phyloP scores from a whole-genome alignment of 345 rosid genomes.

The Salix viminalis region DNA sequence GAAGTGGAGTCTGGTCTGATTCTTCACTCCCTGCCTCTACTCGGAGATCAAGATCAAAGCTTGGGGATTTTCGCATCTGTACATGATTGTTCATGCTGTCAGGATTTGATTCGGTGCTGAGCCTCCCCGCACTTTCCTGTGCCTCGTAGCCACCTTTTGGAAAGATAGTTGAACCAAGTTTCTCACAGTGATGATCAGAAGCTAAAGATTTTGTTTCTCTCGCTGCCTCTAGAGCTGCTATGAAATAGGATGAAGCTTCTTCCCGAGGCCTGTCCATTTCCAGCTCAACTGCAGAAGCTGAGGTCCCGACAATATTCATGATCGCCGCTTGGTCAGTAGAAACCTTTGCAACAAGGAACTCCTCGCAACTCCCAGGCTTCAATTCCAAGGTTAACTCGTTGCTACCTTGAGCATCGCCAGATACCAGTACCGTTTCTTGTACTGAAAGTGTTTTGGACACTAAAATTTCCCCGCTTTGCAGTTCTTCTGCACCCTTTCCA shows the following conservation, averaged over 20 bases:
- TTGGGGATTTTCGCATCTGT: conserved; percentile 48
- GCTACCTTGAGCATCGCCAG: conserved; percentile 5
- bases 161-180: conserved; percentile 7
- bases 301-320: neutral
- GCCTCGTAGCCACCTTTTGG: conserved; percentile 13
- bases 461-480: neutral
- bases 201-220: conserved; percentile 4
- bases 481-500: neutral
- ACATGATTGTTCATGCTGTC: conserved; percentile 17
- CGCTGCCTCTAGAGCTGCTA: neutral
- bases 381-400: conserved; percentile 9
- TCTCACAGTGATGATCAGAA: conserved; percentile 13
- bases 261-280: neutral
- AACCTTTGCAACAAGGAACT: conserved; percentile 12
- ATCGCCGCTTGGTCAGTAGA: conserved; percentile 10
- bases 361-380: conserved; percentile 13
- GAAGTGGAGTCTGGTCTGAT: conserved; percentile 43
- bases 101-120: conserved; percentile 36
- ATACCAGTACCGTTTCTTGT: conserved; percentile 1
- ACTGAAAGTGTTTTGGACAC: neutral
- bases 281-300: neutral
- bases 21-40: conserved; percentile 35
- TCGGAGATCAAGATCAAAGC: conserved; percentile 46
- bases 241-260: neutral
- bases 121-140: conserved; percentile 24